Percentiles rank a stretch among this genome's conserved stretches.
phyloP scores from a whole-genome alignment of 176 grass and related monocot genomes.

The Oryza meridionalis region DNA sequence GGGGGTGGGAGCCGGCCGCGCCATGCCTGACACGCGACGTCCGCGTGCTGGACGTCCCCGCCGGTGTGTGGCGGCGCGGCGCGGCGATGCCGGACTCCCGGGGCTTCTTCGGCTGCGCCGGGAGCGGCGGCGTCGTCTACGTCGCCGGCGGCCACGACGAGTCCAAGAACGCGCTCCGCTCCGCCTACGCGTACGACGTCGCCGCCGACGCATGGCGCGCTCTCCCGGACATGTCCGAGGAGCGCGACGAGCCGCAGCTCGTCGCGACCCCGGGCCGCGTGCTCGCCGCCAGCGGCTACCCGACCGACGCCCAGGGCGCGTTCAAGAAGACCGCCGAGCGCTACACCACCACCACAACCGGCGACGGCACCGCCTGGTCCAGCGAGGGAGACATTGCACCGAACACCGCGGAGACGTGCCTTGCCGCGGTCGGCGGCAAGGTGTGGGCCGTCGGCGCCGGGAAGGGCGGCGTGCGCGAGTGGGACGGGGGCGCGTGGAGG shows the following conservation, averaged over 20 bases:
- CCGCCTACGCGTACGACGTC: slow-evolving; percentile 51
- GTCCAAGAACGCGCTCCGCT: slow-evolving; percentile 64
- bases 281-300: slow-evolving; percentile 62
- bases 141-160: slow-evolving; percentile 63
- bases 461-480: slow-evolving; percentile 49
- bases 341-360: slow-evolving; percentile 23
- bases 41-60: slow-evolving; percentile 40
- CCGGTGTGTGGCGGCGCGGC: slow-evolving; percentile 52
- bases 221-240: slow-evolving; percentile 60
- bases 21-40: slow-evolving; percentile 43
- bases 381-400: slow-evolving; percentile 38
- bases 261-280: slow-evolving; percentile 21
- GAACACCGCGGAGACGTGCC: slow-evolving; percentile 22
- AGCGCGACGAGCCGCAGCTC: slow-evolving; percentile 69
- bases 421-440: slow-evolving; percentile 32
- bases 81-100: slow-evolving; percentile 37
- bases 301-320: slow-evolving; percentile 52
- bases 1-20: slow-evolving; percentile 58
- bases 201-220: slow-evolving; percentile 48
- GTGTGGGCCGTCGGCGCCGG: slow-evolving; percentile 50
- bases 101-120: slow-evolving; percentile 65
- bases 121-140: slow-evolving; percentile 15
- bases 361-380: slow-evolving; percentile 28
- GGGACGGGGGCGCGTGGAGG: slow-evolving; percentile 49
- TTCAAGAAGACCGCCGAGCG: slow-evolving; percentile 55